These are phyloP conservation scores for Aspergillus candidus DNA, from an alignment of 2,329 filamentous ascomycete genomes.

Conservation along the genomic window DNA sequence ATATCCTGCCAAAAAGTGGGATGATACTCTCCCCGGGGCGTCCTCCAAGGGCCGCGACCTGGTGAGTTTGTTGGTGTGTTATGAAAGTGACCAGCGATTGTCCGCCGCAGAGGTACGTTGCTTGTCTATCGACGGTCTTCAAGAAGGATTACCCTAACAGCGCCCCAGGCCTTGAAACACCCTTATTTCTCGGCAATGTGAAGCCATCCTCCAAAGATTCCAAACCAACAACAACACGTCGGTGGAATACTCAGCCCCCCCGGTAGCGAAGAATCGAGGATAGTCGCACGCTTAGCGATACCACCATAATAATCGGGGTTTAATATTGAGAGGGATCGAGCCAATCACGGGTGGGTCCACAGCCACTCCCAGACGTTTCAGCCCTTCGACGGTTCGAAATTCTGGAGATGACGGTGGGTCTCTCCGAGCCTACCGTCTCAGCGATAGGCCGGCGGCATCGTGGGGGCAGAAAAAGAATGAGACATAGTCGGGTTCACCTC, in stretches of 20 bases:
- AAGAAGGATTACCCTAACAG: background rate
- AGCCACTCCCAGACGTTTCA: constrained; percentile 8
- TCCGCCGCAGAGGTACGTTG: constrained; percentile 57
- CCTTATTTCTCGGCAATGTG: constrained; percentile 27
- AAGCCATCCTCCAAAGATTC: background rate
- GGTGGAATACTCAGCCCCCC: background rate
- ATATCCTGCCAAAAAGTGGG: constrained; percentile 65
- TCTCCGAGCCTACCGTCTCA: background rate
- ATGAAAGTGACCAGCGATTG: constrained; percentile 61
- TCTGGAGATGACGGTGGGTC: constrained; percentile 2
- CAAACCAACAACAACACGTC: background rate
- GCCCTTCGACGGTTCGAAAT: constrained; percentile 2
- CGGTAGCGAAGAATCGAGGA: background rate
- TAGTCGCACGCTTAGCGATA: no score
- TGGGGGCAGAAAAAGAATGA: no score
- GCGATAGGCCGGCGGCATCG: no score
- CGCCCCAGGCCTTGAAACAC: constrained; percentile 31
- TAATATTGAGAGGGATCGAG: no score
- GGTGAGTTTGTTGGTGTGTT: constrained; percentile 62
- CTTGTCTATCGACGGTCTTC: background rate
- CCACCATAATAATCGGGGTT: no score
- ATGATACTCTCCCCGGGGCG: constrained; percentile 59
- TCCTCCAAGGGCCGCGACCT: constrained; percentile 57
- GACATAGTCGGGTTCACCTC: no score
- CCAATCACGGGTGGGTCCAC: background rate